These are phyloP conservation scores for Exutisphaerella laricina DNA, from an alignment of 2,329 filamentous ascomycete genomes.

Conservation along the genomic window DNA sequence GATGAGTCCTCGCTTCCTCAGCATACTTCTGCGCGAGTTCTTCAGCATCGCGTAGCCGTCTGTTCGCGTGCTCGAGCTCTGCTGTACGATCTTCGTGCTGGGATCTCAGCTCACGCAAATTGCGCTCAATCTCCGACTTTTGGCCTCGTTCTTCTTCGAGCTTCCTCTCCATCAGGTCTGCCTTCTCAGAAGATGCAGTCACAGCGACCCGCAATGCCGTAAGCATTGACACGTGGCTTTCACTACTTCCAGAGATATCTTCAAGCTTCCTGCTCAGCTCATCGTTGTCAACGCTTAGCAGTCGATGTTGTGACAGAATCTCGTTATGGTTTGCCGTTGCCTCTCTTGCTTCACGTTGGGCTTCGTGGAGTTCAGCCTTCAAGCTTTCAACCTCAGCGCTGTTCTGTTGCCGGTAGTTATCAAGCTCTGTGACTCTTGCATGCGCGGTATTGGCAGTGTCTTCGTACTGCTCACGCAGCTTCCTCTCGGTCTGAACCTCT, in stretches of 20 bases:
- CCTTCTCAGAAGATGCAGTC: slow-evolving; percentile 70
- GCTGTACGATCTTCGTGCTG: slow-evolving; percentile 76
- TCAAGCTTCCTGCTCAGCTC: slow-evolving; percentile 66
- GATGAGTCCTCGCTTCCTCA: slow-evolving; percentile 79
- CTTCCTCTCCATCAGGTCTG: slow-evolving; percentile 68
- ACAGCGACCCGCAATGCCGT: slow-evolving; percentile 72
- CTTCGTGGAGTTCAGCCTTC: slow-evolving; percentile 75
- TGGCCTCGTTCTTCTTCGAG: slow-evolving; percentile 75
- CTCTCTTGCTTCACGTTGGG: slow-evolving; percentile 72
- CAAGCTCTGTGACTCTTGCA: slow-evolving; percentile 75
- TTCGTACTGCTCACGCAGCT: slow-evolving; percentile 76
- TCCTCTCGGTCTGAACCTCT: slow-evolving; percentile 76
- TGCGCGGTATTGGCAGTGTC: slow-evolving; percentile 79
- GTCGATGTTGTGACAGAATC: slow-evolving; percentile 64
- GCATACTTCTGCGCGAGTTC: slow-evolving; percentile 83
- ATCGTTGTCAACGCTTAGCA: slow-evolving; percentile 80
- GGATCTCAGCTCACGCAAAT: slow-evolving; percentile 67
- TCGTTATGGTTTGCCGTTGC: slow-evolving; percentile 73
- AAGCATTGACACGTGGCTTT: slow-evolving; percentile 66
- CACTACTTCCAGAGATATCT: slow-evolving; percentile 59
- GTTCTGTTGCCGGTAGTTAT: slow-evolving; percentile 75
- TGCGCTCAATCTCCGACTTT: slow-evolving; percentile 68
- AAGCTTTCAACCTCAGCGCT: slow-evolving; percentile 79
- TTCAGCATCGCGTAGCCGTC: slow-evolving; percentile 77
- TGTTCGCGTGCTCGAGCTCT: slow-evolving; percentile 68